Evolutionary conservation across 306 rosid species (phyloP), one percentile per base, ranked within the genome.

Genomic region (Quercus suber): DNA sequence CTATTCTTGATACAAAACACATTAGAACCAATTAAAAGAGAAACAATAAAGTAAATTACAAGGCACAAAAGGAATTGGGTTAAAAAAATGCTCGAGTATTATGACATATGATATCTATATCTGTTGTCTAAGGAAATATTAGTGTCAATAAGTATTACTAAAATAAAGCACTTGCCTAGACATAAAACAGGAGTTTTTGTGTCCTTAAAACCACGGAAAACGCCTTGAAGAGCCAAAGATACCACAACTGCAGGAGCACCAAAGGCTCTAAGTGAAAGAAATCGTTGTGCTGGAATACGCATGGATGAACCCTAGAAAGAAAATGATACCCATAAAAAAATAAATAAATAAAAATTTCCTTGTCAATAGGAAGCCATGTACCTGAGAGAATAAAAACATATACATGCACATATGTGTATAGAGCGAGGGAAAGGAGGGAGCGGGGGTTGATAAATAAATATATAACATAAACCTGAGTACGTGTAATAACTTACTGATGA

Each of bases 221-320:
- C 87, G 71, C 99, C 99, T 83, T 95, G 99, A 77, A 93, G 97
- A 75, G 99, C 97, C 93, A 95, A 87, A 76, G 97, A 90, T 28
- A 87, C 93, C 59, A 93, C 99, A 71, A 91, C 99, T 58, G 99
- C 99, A 43, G 99, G 99, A 85, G 99, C 99, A 77, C 99, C 99
- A 75, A 93, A 10, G 33, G 99, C 96, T 72, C 99, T 88, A 76
- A 95, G 83, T 49, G 90, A 81, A 56, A 95, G 98, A 83, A 89
- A 95, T 37, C 52, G 87, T 37, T 80, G 89, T 15, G 99, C 94
- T 13, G 85, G 92, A 80, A 76, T 74, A 35, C 60, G 76, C 76
- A 88, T 89, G 75, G 98, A 87, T 75, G 92, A 93, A 78, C 67
- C 91, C 99, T 95, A 90, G 63, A 27, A 79, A 87, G 53, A 67